phyloP scores from a whole-genome alignment of 1,284 basidiomycete species.

The Blastosporella zonata region DNA sequence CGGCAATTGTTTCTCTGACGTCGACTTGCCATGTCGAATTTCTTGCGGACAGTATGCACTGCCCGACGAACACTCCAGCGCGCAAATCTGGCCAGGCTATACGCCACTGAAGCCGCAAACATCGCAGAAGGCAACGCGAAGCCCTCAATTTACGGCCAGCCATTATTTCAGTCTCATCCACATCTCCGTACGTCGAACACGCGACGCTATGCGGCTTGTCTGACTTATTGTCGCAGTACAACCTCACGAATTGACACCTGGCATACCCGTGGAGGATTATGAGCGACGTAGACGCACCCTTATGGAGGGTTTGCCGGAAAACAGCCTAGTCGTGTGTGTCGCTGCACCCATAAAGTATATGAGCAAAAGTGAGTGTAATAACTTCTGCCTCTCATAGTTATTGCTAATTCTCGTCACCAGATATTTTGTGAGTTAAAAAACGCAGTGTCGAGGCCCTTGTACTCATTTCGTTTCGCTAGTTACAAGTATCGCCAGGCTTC shows the following conservation, averaged over 20 bases:
- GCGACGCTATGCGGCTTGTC: slow-evolving; percentile 8
- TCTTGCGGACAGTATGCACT: slow-evolving; percentile 16
- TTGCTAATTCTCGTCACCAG: slow-evolving; percentile 21
- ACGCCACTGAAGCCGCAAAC: slow-evolving; percentile 34
- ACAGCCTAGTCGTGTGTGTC: slow-evolving; percentile 77
- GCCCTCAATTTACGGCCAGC: slow-evolving; percentile 75
- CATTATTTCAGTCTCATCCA: slow-evolving; percentile 73
- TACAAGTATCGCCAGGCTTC: slow-evolving; percentile 95
- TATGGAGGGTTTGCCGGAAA: slow-evolving; percentile 77
- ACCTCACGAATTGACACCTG: slow-evolving; percentile 78
- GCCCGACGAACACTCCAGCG: slow-evolving; percentile 15
- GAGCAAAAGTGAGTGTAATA: slow-evolving; percentile 68
- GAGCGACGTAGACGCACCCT: slow-evolving; percentile 71
- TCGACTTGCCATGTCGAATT: slow-evolving; percentile 18
- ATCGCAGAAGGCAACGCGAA: slow-evolving; percentile 34
- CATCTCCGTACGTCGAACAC: slow-evolving; percentile 55
- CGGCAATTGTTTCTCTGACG: slow-evolving; percentile 6
- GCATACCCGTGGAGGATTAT: slow-evolving; percentile 82
- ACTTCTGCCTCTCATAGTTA: background rate
- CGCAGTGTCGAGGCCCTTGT: background rate
- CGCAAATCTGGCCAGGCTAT: slow-evolving; percentile 17
- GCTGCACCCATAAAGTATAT: slow-evolving; percentile 86
- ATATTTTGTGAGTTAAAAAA: slow-evolving; percentile 44
- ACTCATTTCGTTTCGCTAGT: slow-evolving; percentile 38
- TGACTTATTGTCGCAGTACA: slow-evolving; percentile 34